Percentiles rank a stretch among this genome's conserved stretches.
Evolutionary conservation across 2,329 filamentous ascomycete genomes (phyloP).

Genomic region (Lasiodiplodia theobromae): DNA sequence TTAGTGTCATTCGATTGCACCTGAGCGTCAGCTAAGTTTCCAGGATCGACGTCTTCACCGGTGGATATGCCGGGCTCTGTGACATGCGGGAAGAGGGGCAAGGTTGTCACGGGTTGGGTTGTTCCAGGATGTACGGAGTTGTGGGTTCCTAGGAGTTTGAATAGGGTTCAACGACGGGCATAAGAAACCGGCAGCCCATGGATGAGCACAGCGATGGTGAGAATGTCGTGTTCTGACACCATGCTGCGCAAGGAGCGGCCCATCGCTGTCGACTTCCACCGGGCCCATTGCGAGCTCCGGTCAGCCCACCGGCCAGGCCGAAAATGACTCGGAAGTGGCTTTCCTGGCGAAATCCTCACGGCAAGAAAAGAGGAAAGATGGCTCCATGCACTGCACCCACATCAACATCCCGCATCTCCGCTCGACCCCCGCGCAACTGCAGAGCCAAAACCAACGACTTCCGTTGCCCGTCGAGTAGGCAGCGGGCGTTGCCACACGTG

Average conservation of each 20-base stretch:
- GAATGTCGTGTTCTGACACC: constrained; percentile 23
- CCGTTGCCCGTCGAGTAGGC: constrained; percentile 8
- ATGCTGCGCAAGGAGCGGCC: constrained; percentile 1
- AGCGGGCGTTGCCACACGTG: constrained; percentile 6
- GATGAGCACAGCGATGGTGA: not conserved
- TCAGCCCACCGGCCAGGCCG: constrained; percentile 8
- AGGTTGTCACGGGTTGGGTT: not conserved
- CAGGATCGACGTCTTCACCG: not conserved
- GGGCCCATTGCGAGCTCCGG: constrained; percentile 5
- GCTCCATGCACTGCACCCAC: constrained; percentile 9
- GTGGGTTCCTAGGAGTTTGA: not conserved
- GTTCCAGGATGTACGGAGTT: not conserved
- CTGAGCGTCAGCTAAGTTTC: not conserved
- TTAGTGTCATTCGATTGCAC: not conserved
- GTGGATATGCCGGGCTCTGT: not conserved
- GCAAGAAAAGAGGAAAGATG: constrained; percentile 10
- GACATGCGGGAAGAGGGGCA: not conserved
- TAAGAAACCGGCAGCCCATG: not conserved
- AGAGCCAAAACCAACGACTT: constrained; percentile 20
- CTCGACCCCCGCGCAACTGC: not conserved
- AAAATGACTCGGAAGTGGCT: constrained; percentile 3
- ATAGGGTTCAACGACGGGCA: not conserved
- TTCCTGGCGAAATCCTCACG: not conserved
- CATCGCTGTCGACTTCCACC: constrained; percentile 16
- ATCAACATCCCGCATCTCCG: constrained; percentile 3